Base-by-base conservation (phyloP, 805 yeast genomes). In the Kodamaea laetipori region DNA sequence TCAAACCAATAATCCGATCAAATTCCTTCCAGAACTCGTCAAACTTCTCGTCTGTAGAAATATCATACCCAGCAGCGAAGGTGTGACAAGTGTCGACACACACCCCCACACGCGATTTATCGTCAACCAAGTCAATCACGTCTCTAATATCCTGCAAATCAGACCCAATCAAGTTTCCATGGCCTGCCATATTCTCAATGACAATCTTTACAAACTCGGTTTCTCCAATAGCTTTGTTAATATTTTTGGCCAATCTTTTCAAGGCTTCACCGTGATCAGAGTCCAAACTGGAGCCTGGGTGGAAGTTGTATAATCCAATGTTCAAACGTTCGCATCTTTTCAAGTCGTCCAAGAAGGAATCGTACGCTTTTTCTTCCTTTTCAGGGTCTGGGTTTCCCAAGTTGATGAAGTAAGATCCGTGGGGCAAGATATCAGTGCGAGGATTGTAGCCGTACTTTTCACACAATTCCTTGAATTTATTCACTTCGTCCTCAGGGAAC, bases 171-270 rank as follows among this genome's bases (percentile, higher is more conserved):
- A 92, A 75, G 49, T 86, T 84, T 2, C 96, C 97, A 54, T 89
- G 95, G 7, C 99, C 99, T 1, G 99, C 97, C 99, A 94, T 94
- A 58, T 92, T 94, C 58, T 94, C 99, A 46, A 94, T 74, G 9
- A 94, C 95, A 34, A 94, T 82, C 56, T 84, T 90, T 24, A 94
- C 98, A 58, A 80, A 84, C 5, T 67, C 55, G 0, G 99, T 94
- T 44, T 80, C 81, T 18, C 65, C 64, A 38, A 86, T 83, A 4
- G 96, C 97, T 37, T 67, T 73, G 61, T 94, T 92, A 50, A 94
- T 82, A 52, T 85, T 84, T 17, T 73, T 71, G 0, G 98, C 98
- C 50, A 94, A 69, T 45, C 81, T 78, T 41, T 65, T 66, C 28
- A 90, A 64, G 1, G 95, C 89, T 13, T 70, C 77, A 4, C 63